Evolutionary conservation across 2,329 filamentous ascomycete species (phyloP), one percentile per base, ranked within the genome.

Genomic region (Fusarium phyllophilum): DNA sequence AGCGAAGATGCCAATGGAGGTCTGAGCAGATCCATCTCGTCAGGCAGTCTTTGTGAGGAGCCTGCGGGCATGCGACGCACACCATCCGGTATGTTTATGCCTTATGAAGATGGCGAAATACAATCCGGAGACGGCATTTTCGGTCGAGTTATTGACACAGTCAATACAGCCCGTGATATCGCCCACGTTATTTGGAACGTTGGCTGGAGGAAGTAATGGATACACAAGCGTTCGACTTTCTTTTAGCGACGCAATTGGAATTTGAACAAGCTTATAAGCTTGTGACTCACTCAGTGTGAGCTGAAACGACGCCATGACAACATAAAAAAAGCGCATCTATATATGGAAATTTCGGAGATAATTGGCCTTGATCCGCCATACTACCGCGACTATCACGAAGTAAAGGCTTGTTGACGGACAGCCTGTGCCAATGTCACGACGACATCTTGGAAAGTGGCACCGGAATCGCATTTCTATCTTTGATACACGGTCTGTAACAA

Each of bases 1-100:
- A 66, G 66, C 15, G 77, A 78, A 33, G 44, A 49, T 24, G 57
- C 67, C 20, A 74, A 67, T 46, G 71, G 77, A 38, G 83, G 83
- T 18, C 74, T 87, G n/a, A 84, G 84, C 42, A 84, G 86, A 65
- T 85, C 87, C 26, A 78, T 83, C n/a, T 88, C 88, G 31, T 82
- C 85, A 45, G 81, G 81, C 78, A 87, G 84, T 69, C 81, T 89
- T n/a, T 81, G 79, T n/a, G 85, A 84, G 26, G 87, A 89, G 67
- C 84, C 87, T 48, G 85, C 83, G 24, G 91, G 91, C 59, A 91
- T 97, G 86, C 90, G 92, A 71, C 89, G 95, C 75, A 97, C 94
- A 26, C 87, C 91, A 57, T 96, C 94, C 44, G 95, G 94, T 75
- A 97, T 97, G 94, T 93, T 97, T 78, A 95, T 97, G 93, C 94